Evolutionary conservation across 208 protist species (phyloP).

Genomic region (Trypanosoma melophagium): DNA sequence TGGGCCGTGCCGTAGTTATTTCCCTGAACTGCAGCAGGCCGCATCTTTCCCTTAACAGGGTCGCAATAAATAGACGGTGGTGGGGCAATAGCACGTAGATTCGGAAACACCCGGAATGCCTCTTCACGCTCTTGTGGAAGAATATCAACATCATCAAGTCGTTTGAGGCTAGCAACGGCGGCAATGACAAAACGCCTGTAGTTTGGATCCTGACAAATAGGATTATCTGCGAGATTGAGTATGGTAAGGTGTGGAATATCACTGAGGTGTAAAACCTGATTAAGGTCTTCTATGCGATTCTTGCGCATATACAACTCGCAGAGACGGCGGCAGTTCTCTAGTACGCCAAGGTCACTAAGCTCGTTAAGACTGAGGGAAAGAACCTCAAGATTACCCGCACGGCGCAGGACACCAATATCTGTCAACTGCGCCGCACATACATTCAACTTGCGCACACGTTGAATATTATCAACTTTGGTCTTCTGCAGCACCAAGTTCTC

Average conservation of each 20-base stretch:
- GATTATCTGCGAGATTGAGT: constrained; percentile 83
- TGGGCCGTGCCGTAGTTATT: neutral
- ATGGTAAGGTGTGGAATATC: constrained; percentile 64
- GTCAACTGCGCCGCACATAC: constrained; percentile 80
- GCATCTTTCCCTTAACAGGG: constrained; percentile 38
- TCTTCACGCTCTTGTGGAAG: constrained; percentile 59
- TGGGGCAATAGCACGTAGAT: constrained; percentile 70
- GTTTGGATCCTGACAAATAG: constrained; percentile 81
- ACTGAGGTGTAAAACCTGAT: constrained; percentile 85
- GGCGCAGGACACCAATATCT: constrained; percentile 81
- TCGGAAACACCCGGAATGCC: constrained; percentile 72
- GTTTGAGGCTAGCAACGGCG: constrained; percentile 63
- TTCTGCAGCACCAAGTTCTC: constrained; percentile 80
- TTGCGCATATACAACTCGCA: constrained; percentile 83
- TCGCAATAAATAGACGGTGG: constrained; percentile 75
- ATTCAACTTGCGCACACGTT: constrained; percentile 82
- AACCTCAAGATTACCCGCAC: constrained; percentile 72
- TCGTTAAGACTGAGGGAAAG: constrained; percentile 89
- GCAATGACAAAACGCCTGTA: constrained; percentile 90
- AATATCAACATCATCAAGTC: constrained; percentile 77
- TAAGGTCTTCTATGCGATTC: constrained; percentile 84
- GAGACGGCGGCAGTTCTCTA: constrained; percentile 66
- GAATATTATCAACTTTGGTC: constrained; percentile 78
- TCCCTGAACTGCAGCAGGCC: constrained; percentile 6
- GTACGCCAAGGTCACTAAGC: constrained; percentile 67